phyloP scores from a whole-genome alignment of 75 land plant genomes.

The Selaginella moellendorffii region DNA sequence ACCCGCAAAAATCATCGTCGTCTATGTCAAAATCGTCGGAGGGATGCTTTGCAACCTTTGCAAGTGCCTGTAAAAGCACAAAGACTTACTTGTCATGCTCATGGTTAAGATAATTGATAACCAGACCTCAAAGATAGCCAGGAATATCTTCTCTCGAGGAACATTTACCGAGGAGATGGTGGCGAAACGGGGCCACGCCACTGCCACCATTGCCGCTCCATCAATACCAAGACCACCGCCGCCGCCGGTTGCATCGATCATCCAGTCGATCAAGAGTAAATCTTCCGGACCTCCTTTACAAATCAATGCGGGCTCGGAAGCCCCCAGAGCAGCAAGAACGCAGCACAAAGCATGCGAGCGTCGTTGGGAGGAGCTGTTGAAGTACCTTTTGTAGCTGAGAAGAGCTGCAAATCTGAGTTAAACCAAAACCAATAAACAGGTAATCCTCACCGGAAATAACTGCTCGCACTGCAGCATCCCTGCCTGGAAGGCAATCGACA shows the following conservation, averaged over 20 bases:
- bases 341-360: constrained; percentile 10
- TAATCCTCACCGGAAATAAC: constrained; percentile 9
- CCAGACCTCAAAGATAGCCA: too few species aligned
- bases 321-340: constrained; percentile 12
- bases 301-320: constrained; percentile 11
- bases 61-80: constrained; percentile 15
- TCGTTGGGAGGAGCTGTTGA: not conserved
- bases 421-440: not conserved
- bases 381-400: constrained; percentile 14
- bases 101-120: too few species aligned
- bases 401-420: constrained; percentile 13
- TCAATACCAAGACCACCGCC: constrained; percentile 20
- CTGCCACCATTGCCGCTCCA: constrained; percentile 18
- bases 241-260: constrained; percentile 14
- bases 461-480: constrained; percentile 14
- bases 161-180: not conserved
- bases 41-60: constrained; percentile 13
- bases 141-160: too few species aligned
- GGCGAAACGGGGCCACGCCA: constrained; percentile 12
- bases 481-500: constrained; percentile 17
- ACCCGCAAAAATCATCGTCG: constrained; percentile 17
- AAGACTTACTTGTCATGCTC: too few species aligned
- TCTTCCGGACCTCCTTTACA: constrained; percentile 13
- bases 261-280: constrained; percentile 13
- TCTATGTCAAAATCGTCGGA: constrained; percentile 9